Base-by-base conservation (phyloP, 805 yeast genomes). In the Candida tallmaniae region DNA sequence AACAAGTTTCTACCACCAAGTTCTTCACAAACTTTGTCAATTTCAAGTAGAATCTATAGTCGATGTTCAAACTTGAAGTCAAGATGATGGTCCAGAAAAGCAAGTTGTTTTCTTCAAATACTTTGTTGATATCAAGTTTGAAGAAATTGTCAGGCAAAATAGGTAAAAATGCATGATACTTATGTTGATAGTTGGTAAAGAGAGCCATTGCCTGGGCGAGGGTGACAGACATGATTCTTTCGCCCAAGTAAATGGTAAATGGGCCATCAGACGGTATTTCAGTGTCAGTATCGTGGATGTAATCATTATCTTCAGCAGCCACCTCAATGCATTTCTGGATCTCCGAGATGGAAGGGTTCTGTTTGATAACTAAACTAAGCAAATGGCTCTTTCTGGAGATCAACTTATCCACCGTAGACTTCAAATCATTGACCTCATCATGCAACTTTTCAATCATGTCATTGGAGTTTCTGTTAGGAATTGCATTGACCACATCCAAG, bases 401-500 rank as follows among this genome's bases (percentile, higher is more conserved):
- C 26, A 59, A 31, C 7, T 33, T 32, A 35, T 57, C 56, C 31
- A 62, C 48, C 6, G 47, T 40, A 8, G 25, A 26, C 30, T 49
- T 52, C 25, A 61, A 43, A 23, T 35, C 36, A 15, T 38, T 30
- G 7, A 62, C 58, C 18, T 61, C 67, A n/a, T 29, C 15, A 23
- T 47, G 36, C 30, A 61, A 46, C 28, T 41, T 50, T 32, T 53
- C 56, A 9, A 59, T 40, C 21, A 55, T 37, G 12, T 44, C 43
- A 12, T 58, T 62, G 11, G 72, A 58, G 2, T 15, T 16, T 35
- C 77, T 51, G 40, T 74, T 74, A 2, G 76, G 73, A 3, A 76
- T 74, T 9, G 68, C 62, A 8, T 50, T 39, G 10, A 79, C 75
- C 13, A 71, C 61, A 42, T 78, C 84, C 29, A 78, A 58, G 29